Conservation (phyloP, 78 protist species). For the Acrasis kona region DNA sequence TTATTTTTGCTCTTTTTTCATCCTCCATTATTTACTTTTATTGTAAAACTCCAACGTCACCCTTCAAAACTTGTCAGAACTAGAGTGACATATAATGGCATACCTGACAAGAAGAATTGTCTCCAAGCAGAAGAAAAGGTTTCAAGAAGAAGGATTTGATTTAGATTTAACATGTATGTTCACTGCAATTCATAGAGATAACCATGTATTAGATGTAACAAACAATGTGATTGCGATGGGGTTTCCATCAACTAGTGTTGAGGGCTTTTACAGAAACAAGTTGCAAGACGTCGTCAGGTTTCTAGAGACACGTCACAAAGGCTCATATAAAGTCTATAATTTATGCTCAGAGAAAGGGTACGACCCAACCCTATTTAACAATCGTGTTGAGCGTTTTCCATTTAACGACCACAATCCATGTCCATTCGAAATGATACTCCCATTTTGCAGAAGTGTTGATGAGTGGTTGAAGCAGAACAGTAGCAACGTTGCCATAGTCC, state of each 20-base stretch:
- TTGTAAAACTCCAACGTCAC: no score
- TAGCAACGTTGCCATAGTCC: constrained; percentile 34
- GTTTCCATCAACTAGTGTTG: constrained; percentile 34
- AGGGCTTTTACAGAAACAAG: constrained; percentile 43
- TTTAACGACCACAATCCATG: constrained; percentile 45
- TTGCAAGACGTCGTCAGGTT: constrained; percentile 27
- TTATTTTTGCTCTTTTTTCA: no score
- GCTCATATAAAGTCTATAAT: constrained; percentile 9
- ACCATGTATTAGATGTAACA: constrained; percentile 59
- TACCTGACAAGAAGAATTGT: constrained; percentile 1
- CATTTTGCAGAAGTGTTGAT: background rate
- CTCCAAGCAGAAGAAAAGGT: constrained; percentile 42
- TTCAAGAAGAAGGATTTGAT: constrained; percentile 32
- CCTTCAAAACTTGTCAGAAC: background rate
- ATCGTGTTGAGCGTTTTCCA: background rate
- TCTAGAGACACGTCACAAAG: constrained; percentile 25
- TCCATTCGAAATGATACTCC: background rate
- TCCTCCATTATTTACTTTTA: no score
- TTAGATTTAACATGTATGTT: constrained; percentile 61
- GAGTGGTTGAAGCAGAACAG: constrained; percentile 7
- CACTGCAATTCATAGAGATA: no score
- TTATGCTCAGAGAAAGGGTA: constrained; percentile 28
- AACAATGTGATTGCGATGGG: constrained; percentile 68
- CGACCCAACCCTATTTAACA: constrained; percentile 2
- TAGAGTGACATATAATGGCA: background rate